Evolutionary conservation across 306 rosid genomes (phyloP).

Genomic region (Coriaria nepalensis): DNA sequence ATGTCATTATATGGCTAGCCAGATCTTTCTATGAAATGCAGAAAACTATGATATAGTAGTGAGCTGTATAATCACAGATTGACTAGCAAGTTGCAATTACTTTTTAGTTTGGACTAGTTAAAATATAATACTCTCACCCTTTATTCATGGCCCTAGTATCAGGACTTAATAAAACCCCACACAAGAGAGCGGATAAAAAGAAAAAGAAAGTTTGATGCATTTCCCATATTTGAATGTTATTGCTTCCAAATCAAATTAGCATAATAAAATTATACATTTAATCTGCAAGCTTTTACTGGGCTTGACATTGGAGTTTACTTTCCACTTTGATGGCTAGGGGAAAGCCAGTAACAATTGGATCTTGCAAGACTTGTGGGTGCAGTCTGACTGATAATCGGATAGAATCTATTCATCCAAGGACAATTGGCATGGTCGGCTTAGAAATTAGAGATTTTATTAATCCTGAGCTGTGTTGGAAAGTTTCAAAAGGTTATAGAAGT

Average conservation of each 20-base stretch:
- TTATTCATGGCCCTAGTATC: too few relatives aligned
- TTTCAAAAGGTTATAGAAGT: slow-evolving; percentile 20
- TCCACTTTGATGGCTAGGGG: slow-evolving; percentile 12
- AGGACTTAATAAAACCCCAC: too few relatives aligned
- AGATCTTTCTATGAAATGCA: too few relatives aligned
- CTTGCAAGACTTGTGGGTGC: slow-evolving; percentile 14
- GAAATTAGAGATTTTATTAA: slow-evolving; percentile 18
- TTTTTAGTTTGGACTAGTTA: too few relatives aligned
- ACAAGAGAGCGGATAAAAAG: too few relatives aligned
- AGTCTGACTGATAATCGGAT: slow-evolving; percentile 17
- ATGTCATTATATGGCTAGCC: too few relatives aligned
- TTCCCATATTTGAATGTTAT: neutral
- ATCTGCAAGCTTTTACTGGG: slow-evolving; percentile 12
- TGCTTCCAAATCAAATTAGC: neutral
- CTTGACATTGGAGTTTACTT: slow-evolving; percentile 15
- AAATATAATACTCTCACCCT: too few relatives aligned
- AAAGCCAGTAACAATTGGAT: slow-evolving; percentile 4
- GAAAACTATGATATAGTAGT: too few relatives aligned
- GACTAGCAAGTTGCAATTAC: too few relatives aligned
- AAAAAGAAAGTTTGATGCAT: neutral
- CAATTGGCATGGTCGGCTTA: slow-evolving; percentile 17
- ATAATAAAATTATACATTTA: neutral
- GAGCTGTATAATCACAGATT: too few relatives aligned
- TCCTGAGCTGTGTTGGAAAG: slow-evolving; percentile 23
- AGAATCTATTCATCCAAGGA: slow-evolving; percentile 13